Evolutionary conservation across 306 rosid species (phyloP).

Genomic region (Vigna trinervia): DNA sequence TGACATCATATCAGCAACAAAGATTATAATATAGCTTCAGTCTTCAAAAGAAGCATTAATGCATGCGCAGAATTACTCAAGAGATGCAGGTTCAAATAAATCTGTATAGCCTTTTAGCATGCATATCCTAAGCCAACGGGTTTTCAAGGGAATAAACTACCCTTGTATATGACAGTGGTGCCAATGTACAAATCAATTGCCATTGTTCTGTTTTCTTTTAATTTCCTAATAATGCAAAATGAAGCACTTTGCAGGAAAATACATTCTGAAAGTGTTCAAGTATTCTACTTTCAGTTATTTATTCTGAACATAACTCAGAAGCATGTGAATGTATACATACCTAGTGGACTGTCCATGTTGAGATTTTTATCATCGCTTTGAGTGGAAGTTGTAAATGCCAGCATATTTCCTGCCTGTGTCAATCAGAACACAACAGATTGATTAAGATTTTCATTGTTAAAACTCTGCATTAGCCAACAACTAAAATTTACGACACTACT

Average conservation of each 20-base stretch:
- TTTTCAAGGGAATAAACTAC: background rate
- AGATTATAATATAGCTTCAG: background rate
- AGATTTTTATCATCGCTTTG: conserved; percentile 38
- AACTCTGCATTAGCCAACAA: conserved; percentile 31
- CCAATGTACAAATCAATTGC: background rate
- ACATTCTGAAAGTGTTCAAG: background rate
- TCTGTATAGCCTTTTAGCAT: background rate
- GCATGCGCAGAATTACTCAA: background rate
- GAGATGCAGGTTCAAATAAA: background rate
- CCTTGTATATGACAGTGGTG: background rate
- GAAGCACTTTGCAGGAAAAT: background rate
- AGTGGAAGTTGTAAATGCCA: conserved; percentile 45
- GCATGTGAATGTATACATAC: conserved; percentile 46
- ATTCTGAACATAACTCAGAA: conserved; percentile 31
- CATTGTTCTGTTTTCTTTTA: background rate
- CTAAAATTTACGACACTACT: conserved; percentile 14
- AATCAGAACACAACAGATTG: conserved; percentile 36
- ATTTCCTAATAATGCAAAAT: background rate
- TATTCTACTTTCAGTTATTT: conserved; percentile 3
- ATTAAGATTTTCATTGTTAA: conserved; percentile 37
- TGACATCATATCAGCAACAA: background rate
- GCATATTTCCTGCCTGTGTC: conserved; percentile 60
- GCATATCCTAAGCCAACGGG: background rate
- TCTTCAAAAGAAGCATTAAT: conserved; percentile 12
- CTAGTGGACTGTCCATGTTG: conserved; percentile 51